phyloP scores from a whole-genome alignment of 139 green algal species.

The Chlamydomonas asymmetrica region DNA sequence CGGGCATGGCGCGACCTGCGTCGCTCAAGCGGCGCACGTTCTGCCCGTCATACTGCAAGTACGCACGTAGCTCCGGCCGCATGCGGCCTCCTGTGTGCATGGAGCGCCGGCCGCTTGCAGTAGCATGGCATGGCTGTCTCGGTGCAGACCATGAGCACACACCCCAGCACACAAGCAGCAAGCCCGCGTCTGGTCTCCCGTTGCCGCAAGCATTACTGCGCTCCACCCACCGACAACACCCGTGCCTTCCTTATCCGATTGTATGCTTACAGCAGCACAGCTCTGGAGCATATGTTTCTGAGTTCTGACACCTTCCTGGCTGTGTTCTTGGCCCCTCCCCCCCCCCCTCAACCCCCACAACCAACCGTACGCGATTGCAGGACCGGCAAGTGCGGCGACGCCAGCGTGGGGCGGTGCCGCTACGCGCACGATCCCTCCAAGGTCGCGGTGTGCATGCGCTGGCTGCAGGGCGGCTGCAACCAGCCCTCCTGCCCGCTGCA shows the following conservation, averaged over 20 bases:
- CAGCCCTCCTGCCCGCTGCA: conserved; percentile 54
- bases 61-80: too few relatives aligned
- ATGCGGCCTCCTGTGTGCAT: too few relatives aligned
- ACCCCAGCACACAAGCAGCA: too few relatives aligned
- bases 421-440: conserved; percentile 57
- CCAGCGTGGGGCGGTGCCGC: conserved; percentile 24
- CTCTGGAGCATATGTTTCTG: too few relatives aligned
- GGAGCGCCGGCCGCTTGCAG: too few relatives aligned
- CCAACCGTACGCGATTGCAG: not conserved
- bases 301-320: not conserved
- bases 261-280: too few relatives aligned
- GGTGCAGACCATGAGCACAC: too few relatives aligned
- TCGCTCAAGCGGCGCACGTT: too few relatives aligned
- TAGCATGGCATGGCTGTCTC: too few relatives aligned
- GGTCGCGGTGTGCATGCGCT: conserved; percentile 65
- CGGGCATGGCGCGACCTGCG: too few relatives aligned
- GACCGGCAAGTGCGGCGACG: conserved; percentile 30
- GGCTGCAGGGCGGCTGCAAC: conserved; percentile 63
- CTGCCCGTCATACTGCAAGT: too few relatives aligned
- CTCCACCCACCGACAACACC: not conserved
- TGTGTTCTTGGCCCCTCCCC: not conserved
- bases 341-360: not conserved
- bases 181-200: too few relatives aligned
- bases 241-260: not conserved
- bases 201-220: not conserved